A percentile compares a stretch with the other conserved stretches of the same genome.
Evolutionary conservation across 306 rosid species (phyloP).

Genomic region (Medicago lupulina): DNA sequence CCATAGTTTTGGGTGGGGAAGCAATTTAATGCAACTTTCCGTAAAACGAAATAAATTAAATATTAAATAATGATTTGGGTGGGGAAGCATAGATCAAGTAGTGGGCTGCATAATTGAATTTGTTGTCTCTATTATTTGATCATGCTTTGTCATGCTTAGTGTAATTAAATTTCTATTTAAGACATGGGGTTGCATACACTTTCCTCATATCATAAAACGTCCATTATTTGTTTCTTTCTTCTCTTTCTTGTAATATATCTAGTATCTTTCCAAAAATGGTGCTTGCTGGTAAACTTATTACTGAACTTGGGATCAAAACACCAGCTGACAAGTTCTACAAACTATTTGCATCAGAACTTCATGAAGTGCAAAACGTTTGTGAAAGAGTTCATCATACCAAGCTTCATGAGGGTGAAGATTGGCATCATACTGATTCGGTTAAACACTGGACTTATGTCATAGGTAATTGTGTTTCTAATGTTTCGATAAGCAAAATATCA

Average conservation of each 20-base stretch:
- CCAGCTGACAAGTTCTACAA: slow-evolving; percentile 41
- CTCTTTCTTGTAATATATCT: not conserved
- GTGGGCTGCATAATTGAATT: no score
- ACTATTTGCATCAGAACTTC: slow-evolving; percentile 19
- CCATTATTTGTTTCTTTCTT: not conserved
- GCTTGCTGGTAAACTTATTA: slow-evolving; percentile 38
- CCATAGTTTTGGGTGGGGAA: no score
- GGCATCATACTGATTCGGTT: slow-evolving; percentile 47
- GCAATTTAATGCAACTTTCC: no score
- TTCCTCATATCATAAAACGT: not conserved
- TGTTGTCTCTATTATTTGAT: no score
- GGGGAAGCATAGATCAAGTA: no score
- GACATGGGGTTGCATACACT: not conserved
- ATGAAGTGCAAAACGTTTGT: slow-evolving; percentile 40
- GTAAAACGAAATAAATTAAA: no score
- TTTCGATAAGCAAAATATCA: not conserved
- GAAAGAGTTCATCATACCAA: slow-evolving; percentile 33
- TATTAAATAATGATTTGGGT: no score
- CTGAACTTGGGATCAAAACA: slow-evolving; percentile 39
- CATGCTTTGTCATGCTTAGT: no score
- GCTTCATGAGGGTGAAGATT: slow-evolving; percentile 60
- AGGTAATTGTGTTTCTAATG: slow-evolving; percentile 28
- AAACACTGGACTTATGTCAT: slow-evolving; percentile 44
- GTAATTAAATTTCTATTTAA: no score
- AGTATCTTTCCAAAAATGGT: not conserved